Conservation (phyloP, 176 grass and related monocot genomes). For the Musa acuminata region DNA sequence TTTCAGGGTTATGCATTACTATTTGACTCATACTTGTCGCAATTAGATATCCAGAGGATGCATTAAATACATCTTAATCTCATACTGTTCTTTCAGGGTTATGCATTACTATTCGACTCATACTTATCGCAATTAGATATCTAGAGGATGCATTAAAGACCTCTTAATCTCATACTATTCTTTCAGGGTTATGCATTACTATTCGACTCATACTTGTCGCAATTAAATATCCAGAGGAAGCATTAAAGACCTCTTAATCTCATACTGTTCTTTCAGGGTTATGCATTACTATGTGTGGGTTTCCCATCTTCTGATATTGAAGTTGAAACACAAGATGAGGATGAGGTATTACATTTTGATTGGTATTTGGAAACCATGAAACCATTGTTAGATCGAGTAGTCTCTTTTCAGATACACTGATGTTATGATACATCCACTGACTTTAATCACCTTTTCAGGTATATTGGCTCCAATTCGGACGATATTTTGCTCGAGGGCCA, state of each 20-base stretch:
- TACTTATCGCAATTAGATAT: neutral
- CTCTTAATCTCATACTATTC: neutral
- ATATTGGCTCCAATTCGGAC: constrained; percentile 93
- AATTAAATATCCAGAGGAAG: neutral
- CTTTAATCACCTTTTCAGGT: constrained; percentile 36
- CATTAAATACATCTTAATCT: neutral
- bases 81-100: constrained; percentile 47
- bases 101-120: constrained; percentile 26
- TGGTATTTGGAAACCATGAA: neutral
- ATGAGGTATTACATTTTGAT: constrained; percentile 44
- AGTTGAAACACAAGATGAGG: constrained; percentile 98
- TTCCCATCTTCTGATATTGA: constrained; percentile 78
- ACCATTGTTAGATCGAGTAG: neutral
- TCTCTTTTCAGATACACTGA: neutral
- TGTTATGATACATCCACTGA: neutral
- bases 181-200: constrained; percentile 77
- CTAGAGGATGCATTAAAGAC: neutral
- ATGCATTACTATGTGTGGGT: constrained; percentile 91
- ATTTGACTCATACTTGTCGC: neutral
- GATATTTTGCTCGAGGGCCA: constrained; percentile 91
- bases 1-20: no score
- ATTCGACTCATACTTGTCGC: neutral
- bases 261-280: constrained; percentile 47
- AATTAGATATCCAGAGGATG: neutral
- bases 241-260: neutral